Evolutionary conservation across 2,329 filamentous ascomycete species (phyloP), one percentile per base, ranked within the genome.

Genomic region (Emydomyces testavorans): DNA sequence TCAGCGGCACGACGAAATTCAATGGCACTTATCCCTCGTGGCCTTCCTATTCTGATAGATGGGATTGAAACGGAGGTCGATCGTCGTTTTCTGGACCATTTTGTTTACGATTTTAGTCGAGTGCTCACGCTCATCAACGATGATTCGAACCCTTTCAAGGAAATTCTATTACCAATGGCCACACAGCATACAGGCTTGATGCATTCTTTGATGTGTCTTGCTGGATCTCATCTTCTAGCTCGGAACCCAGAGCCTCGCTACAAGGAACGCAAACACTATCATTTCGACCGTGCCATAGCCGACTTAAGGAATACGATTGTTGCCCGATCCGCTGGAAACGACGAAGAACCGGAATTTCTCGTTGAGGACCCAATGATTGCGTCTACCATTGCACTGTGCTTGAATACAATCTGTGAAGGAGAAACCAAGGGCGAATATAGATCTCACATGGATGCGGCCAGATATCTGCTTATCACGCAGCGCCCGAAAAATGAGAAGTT

Each of bases 201-300:
- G 87, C 88, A 94, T 62, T 92, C 87, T 8, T 79, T 94, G 42
- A 74, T 94, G 46, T 87, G 85, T 37, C 73, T 94, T 6, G 85
- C 87, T 31, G 85, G 85, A 56, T 87, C 81, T 51, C 87, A 94
- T 57, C 64, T 80, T 45, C 71, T 72, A n/a, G 71, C 70, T 6
- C 62, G 72, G 11, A 70, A 71, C 50, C 70, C 72, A 1, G 71
- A 72, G 46, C 66, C 70, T 32, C 69, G 69, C 26, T 70, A 75
- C 54, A 70, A 71, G 48, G 69, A 76, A 49, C 69, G 77, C 36
- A 76, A 77, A 54, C 64, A 71, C 48, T 71, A 76, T 53, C 73
- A 79, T 49, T 73, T 77, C 53, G 69, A 67, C 52, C 58, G 61
- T 21, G 63, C 67, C 32, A 62, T 70, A 49, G 58, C 60, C 37